Percentiles rank a stretch among this genome's conserved stretches.
Evolutionary conservation across 768 basidiomycete genomes (phyloP).

Genomic region (Crucibulum laeve): DNA sequence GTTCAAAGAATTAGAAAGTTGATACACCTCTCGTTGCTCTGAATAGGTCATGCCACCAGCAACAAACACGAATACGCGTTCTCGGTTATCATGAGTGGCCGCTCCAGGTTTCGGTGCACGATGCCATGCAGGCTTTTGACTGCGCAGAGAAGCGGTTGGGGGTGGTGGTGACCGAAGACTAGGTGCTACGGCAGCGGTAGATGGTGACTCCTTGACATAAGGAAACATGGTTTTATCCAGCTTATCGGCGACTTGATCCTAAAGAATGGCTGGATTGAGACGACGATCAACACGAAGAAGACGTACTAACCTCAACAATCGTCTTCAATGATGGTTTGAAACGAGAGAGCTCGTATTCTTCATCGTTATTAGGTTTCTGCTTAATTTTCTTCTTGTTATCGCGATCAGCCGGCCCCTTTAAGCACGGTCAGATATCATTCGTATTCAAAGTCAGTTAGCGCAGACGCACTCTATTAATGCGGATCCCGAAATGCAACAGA

Average conservation of each 20-base stretch:
- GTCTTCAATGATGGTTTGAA: constrained; percentile 81
- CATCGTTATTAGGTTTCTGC: constrained; percentile 70
- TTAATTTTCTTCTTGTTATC: constrained; percentile 81
- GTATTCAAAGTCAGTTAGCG: neutral
- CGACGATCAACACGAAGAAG: neutral
- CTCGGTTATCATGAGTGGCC: constrained; percentile 48
- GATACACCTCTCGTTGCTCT: constrained; percentile 87
- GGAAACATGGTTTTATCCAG: constrained; percentile 83
- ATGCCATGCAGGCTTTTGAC: constrained; percentile 88
- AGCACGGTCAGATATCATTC: neutral
- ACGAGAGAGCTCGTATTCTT: constrained; percentile 95
- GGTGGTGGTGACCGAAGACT: constrained; percentile 49
- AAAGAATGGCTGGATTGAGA: constrained; percentile 1
- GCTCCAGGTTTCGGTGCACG: constrained; percentile 59
- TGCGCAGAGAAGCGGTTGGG: constrained; percentile 74
- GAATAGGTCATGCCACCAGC: constrained; percentile 96
- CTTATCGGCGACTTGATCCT: constrained; percentile 82
- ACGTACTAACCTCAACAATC: constrained; percentile 68
- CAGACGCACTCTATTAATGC: constrained; percentile 71
- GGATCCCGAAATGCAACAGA: constrained; percentile 74
- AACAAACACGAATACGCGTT: constrained; percentile 84
- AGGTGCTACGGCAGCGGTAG: constrained; percentile 38
- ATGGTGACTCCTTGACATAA: constrained; percentile 80
- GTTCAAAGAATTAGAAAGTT: constrained; percentile 65
- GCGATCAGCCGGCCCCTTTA: constrained; percentile 67